Conservation (phyloP, 164 flowering plant genomes). For the Sextonia rubra region DNA sequence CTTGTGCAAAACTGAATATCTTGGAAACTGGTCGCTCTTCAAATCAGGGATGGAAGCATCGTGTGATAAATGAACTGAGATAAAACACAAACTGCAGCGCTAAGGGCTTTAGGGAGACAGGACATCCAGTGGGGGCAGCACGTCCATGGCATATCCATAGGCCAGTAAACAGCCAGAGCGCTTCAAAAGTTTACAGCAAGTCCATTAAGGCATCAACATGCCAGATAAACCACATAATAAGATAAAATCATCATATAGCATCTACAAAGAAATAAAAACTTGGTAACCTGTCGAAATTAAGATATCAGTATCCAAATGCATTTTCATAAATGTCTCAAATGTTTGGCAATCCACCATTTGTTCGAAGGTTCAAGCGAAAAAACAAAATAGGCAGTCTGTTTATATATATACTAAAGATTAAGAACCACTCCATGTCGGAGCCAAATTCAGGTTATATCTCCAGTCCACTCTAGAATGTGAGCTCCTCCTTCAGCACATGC, state of each 20-base stretch:
- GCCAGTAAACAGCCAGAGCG: neutral
- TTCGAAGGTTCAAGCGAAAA: neutral
- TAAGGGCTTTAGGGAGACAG: neutral
- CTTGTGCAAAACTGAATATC: neutral
- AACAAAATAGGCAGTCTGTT: neutral
- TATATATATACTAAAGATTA: neutral
- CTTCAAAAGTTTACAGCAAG: too few relatives aligned
- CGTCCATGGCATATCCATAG: neutral
- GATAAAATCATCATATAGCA: neutral
- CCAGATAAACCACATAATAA: neutral
- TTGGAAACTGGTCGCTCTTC: neutral
- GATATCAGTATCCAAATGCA: neutral
- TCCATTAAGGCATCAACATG: neutral
- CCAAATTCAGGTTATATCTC: neutral
- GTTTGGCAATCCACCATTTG: neutral
- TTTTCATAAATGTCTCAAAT: neutral
- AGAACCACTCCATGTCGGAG: neutral
- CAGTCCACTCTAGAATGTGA: constrained; percentile 16
- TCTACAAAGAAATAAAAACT: neutral
- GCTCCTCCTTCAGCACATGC: constrained; percentile 53
- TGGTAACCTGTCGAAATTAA: neutral
- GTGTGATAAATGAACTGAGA: neutral
- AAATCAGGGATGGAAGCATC: neutral
- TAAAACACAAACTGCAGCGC: neutral
- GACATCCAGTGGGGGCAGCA: neutral